Base-by-base conservation (phyloP, 2,329 filamentous ascomycete genomes). In the Cyphellophora attinorum region DNA sequence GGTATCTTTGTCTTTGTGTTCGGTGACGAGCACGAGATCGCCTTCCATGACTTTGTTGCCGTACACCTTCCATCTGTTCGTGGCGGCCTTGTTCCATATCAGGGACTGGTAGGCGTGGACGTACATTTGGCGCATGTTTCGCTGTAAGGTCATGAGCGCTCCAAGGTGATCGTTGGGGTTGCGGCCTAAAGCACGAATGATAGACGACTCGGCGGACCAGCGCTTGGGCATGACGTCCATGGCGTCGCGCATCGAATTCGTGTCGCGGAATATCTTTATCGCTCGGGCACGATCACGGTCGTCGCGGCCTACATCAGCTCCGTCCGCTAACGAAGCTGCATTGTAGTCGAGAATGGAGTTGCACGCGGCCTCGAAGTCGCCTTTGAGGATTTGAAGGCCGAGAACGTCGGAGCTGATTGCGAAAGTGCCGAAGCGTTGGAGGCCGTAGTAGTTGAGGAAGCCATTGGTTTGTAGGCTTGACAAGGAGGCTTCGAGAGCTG, bases 361-460 rank as follows among this genome's bases (percentile, higher is more conserved):
- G 36, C 91, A 76, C 11, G 89, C 89, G 19, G 75, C 82, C 53
- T 88, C 72, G 47, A 86, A 86, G 51, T 94, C 77, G 18, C 75
- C 80, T 47, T 83, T 73, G 1, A 98, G 70, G 53, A 98, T 86
- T 55, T 84, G 79, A 53, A 81, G 75, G 31, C 91, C 91, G 32
- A 95, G 67, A 27, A 79, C 72, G 51, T 96, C 85, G 0, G 91
- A 98, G 19, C 86, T 82, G 10, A 84, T 81, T 17, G 76, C 66
- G 57, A 91, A 89, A 0, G 86, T 89, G 17, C 91, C 91, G 51
- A 98, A 98, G 15, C 91, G 79, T 61, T 98, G 91, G n/a, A 96
- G 76, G 6, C 91, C 91, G 53, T 88, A 98, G 63, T 96, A 98
- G 61, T 98, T 98, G 60, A 98, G 79, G 66, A 93, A 98, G 3